These are phyloP conservation scores for Starmerella floricola DNA, from an alignment of 805 yeast genomes.

Conservation along the genomic window DNA sequence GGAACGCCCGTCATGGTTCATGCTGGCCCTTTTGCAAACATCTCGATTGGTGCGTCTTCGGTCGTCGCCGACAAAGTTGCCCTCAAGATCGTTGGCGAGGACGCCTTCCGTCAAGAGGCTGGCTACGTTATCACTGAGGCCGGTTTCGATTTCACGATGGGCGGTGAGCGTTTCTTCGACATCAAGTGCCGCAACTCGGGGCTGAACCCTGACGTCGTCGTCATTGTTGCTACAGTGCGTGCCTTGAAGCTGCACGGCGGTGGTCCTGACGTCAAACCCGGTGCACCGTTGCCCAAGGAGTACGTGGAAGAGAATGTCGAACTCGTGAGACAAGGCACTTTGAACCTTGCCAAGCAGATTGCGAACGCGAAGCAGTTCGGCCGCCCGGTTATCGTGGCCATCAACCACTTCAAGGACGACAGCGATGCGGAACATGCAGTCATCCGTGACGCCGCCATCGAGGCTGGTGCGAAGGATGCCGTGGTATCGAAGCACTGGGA, in stretches of 20 bases:
- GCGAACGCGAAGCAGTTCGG: constrained; percentile 74
- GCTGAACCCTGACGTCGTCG: constrained; percentile 75
- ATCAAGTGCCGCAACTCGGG: constrained; percentile 95
- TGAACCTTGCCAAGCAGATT: constrained; percentile 84
- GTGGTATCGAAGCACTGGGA: constrained; percentile 91
- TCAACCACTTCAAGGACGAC: constrained; percentile 77
- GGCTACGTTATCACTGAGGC: constrained; percentile 96
- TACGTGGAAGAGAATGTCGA: constrained; percentile 75
- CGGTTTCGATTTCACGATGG: constrained; percentile 98
- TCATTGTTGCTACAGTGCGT: constrained; percentile 89
- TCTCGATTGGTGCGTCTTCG: constrained; percentile 92
- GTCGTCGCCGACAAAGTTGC: constrained; percentile 90
- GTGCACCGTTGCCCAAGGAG: constrained; percentile 70
- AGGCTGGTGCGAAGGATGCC: constrained; percentile 88
- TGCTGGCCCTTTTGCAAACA: constrained; percentile 97
- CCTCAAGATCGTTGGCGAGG: constrained; percentile 71
- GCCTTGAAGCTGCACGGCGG: constrained; percentile 96
- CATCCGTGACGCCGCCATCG: constrained; percentile 63
- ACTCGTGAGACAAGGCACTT: constrained; percentile 64
- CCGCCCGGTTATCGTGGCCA: constrained; percentile 88
- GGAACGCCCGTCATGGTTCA: constrained; percentile 98
- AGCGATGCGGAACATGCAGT: constrained; percentile 66
- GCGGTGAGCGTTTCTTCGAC: constrained; percentile 93
- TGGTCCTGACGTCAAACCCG: constrained; percentile 93
- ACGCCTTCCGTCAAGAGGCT: constrained; percentile 27